phyloP scores from a whole-genome alignment of 306 rosid species.

The Pyrus betulifolia region DNA sequence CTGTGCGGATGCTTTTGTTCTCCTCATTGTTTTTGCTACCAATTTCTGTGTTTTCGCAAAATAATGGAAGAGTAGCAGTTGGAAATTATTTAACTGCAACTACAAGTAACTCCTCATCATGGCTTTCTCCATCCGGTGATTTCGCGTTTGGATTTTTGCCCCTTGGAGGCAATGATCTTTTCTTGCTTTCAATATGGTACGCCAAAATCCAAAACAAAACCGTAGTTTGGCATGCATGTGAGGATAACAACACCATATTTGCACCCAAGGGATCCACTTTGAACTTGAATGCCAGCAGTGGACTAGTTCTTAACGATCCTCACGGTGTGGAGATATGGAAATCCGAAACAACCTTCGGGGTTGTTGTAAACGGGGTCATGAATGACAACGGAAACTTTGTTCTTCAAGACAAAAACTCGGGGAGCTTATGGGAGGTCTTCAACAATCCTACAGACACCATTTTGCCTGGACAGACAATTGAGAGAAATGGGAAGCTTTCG shows the following conservation, averaged over 20 bases:
- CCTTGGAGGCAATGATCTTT: constrained; percentile 3
- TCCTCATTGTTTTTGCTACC: constrained; percentile 14
- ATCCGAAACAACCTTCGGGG: background rate
- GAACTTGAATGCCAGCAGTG: no score
- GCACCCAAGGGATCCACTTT: background rate
- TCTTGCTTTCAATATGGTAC: constrained; percentile 46
- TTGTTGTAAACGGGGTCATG: background rate
- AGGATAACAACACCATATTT: background rate
- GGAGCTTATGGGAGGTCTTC: constrained; percentile 33
- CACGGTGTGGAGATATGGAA: background rate
- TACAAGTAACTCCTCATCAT: constrained; percentile 21
- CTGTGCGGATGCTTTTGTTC: background rate
- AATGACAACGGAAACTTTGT: constrained; percentile 14
- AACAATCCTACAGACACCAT: constrained; percentile 40
- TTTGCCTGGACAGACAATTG: constrained; percentile 27
- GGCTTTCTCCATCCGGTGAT: constrained; percentile 33
- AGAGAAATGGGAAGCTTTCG: constrained; percentile 9
- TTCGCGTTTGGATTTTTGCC: constrained; percentile 52
- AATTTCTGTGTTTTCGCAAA: constrained; percentile 25
- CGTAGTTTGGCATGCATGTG: constrained; percentile 36
- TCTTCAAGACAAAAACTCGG: background rate
- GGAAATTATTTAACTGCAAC: constrained; percentile 25
- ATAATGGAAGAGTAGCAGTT: constrained; percentile 1
- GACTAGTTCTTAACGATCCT: no score
- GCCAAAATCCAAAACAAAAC: constrained; percentile 30